Evolutionary conservation across 257 asterid genomes (phyloP), one percentile per base, ranked within the genome.

Genomic region (Gentiana straminea): DNA sequence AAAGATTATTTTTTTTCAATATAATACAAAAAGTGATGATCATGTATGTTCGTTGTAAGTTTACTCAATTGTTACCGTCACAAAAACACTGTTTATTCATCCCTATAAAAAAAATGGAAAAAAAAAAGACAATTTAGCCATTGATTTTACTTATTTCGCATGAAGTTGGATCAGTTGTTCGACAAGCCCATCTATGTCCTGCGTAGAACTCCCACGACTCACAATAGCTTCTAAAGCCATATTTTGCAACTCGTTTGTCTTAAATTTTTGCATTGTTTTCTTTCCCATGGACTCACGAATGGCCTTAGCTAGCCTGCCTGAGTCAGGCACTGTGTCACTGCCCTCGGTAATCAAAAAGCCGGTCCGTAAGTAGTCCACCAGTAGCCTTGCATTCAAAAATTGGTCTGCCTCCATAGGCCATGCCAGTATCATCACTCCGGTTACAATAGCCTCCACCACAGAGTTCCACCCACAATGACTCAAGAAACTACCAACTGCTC

Each of bases 351-450:
- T 78, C 2, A 49, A 69, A 5, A 78, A 50, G 0, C 82, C 85
- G 0, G 66, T 70, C 7, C 73, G 77, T 46, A 69, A 57, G 52
- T 73, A 69, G 32, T 89, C 87, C 46, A 75, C 85, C 73, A 85
- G 10, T 24, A 74, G 33, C 78, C 63, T 81, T 0, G 76, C 81
- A 32, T 83, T 67, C 34, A 67, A 57, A 72, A 74, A 89, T 32
- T 89, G 97, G 62, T 89, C 95, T 0, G 97, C 97, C 58, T 83
- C 97, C 95, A 89, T 89, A 8, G 97, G 94, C 97, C 95, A 89
- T 4, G 79, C 77, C 64, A 89, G 32, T 54, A 89, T 70, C 83
- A 83, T 47, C n/a, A 78, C 92, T 3, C 94, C 95, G 0, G 76
- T 77, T 0, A 65, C 63, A 3, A 79, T 49, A 0, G 89, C 92